phyloP scores from a whole-genome alignment of 805 yeast species.

The Kluyveromyces nonfermentans region DNA sequence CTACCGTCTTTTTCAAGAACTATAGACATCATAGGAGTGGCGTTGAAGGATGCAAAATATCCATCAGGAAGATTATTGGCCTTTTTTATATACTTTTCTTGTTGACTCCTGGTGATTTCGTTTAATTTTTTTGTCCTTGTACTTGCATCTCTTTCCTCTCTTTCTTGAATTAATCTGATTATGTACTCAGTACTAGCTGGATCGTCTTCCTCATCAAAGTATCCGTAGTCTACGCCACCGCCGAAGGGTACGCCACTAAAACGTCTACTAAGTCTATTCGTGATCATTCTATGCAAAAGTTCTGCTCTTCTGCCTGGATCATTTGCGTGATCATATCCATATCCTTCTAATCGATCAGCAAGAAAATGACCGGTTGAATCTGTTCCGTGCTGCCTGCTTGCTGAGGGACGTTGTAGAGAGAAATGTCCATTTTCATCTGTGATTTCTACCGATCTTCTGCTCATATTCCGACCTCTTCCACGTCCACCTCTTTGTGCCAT shows the following conservation, averaged over 20 bases:
- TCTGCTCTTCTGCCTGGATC: neutral
- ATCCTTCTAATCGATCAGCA: neutral
- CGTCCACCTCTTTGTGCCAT: neutral
- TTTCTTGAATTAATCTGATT: constrained; percentile 26
- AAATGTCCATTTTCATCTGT: neutral
- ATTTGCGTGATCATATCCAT: neutral
- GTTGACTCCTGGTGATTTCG: constrained; percentile 21
- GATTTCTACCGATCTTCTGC: neutral
- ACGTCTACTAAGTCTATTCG: constrained; percentile 1
- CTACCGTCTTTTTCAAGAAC: constrained; percentile 14
- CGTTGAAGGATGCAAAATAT: constrained; percentile 24
- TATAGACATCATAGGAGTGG: constrained; percentile 15
- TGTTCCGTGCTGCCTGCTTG: neutral
- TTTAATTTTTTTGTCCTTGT: constrained; percentile 16
- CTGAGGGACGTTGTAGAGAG: neutral
- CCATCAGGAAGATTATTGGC: constrained; percentile 23
- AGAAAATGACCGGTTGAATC: neutral
- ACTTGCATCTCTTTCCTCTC: constrained; percentile 26
- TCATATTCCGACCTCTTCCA: neutral
- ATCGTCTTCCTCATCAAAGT: constrained; percentile 9
- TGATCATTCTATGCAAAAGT: neutral
- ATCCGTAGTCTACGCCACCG: neutral
- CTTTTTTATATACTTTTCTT: constrained; percentile 14
- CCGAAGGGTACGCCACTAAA: constrained; percentile 2
- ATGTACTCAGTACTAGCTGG: constrained; percentile 19